Conservation (phyloP, 2,329 filamentous ascomycete species). For the Aureobasidium namibiae region DNA sequence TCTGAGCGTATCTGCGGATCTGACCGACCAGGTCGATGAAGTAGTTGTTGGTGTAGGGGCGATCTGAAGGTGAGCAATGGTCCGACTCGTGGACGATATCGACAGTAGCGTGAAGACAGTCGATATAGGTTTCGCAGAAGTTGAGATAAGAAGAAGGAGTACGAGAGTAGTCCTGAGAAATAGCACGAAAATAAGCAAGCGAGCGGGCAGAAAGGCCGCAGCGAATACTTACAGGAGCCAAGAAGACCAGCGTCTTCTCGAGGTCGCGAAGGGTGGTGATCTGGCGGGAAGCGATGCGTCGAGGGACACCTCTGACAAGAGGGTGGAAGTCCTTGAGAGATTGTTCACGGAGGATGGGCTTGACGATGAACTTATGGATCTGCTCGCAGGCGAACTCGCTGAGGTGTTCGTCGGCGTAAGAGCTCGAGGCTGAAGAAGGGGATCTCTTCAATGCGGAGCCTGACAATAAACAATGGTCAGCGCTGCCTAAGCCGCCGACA, state of each 20-base stretch:
- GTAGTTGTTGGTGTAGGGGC: conserved; percentile 90
- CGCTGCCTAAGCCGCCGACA: not conserved
- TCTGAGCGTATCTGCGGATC: conserved; percentile 78
- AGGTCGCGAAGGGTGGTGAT: conserved; percentile 88
- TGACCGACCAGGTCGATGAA: conserved; percentile 86
- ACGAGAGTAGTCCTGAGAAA: conserved; percentile 62
- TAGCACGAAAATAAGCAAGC: conserved; percentile 57
- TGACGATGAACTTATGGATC: conserved; percentile 71
- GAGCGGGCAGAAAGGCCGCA: conserved; percentile 45
- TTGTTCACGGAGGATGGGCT: conserved; percentile 66
- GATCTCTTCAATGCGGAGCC: conserved; percentile 1
- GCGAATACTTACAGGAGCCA: conserved; percentile 76
- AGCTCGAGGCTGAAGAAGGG: conserved; percentile 2
- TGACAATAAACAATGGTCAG: conserved; percentile 10
- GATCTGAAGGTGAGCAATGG: conserved; percentile 73
- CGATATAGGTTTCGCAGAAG: conserved; percentile 85
- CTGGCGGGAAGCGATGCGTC: conserved; percentile 72
- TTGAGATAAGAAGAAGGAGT: conserved; percentile 70
- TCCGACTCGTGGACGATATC: conserved; percentile 79
- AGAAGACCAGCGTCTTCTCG: conserved; percentile 85
- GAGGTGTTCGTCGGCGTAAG: conserved; percentile 51
- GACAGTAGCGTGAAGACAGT: conserved; percentile 82
- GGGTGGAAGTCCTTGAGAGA: conserved; percentile 72
- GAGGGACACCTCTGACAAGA: conserved; percentile 68
- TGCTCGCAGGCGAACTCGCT: conserved; percentile 63